Evolutionary conservation across 495 filamentous ascomycete species (phyloP), one percentile per base, ranked within the genome.

Genomic region (Tuber microsphaerosporum): DNA sequence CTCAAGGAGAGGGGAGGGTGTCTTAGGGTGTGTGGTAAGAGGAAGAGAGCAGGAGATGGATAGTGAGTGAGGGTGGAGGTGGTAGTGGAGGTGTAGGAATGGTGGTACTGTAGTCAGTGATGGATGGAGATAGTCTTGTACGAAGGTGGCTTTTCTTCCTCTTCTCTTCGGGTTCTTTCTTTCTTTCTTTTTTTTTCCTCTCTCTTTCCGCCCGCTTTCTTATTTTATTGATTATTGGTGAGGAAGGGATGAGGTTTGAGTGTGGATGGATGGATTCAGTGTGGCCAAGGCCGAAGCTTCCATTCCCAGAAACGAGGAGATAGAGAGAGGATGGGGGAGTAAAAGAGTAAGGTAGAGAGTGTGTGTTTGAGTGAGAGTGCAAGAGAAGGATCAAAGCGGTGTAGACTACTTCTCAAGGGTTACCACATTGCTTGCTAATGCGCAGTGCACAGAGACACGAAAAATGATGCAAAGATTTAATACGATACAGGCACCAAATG

Each of bases 111-210:
- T 43, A 71, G 74, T 73, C 26, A 76, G 74, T 77, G 69, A 76
- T 78, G 75, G 76, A 72, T 73, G 73, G 69, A 75, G 70, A 68
- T 69, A 79, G 73, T 77, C 72, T 79, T 70, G 56, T 7, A 65
- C 14, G n/a, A 76, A 79, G 76, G 76, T 72, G 72, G 72, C 75
- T 79, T 79, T 79, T 79, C 77, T 79, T 78, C 71, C 69, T 70
- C 76, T 71, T 77, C 14, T 22, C 43, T 71, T 77, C 75, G 41
- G 45, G 73, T 79, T 56, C 70, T 79, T 79, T 79, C 78, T 79
- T 71, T 56, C 46, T 68, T 71, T 65, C 26, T 34, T 16, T 65
- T 65, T 65, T 34, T 19, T 8, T 34, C 12, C 14, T n/a, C 10
- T n/a, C 22, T 56, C 26, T 34, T 34, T 65, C 31, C 34, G 56